Base-by-base conservation (phyloP, 805 yeast genomes). In the Candida golubevii region DNA sequence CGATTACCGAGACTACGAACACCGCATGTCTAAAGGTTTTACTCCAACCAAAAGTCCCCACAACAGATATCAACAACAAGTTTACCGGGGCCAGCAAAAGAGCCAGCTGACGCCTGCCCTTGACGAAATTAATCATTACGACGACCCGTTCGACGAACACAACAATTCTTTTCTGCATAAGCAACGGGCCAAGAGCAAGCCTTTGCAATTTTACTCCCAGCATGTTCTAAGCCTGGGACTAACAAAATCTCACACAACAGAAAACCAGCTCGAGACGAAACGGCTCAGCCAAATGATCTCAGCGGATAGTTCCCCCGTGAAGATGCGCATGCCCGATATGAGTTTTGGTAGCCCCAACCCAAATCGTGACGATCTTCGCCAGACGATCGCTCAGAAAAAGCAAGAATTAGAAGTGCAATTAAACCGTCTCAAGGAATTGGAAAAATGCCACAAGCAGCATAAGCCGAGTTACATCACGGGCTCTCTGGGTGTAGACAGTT, bases 381-480 rank as follows among this genome's bases (percentile, higher is more conserved):
- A 46, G 32, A 44, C 44, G 6, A 59, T 70, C 30, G 56, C 63
- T 2, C 52, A 54, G 33, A 68, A 65, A 50, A 61, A 65, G 44
- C 70, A 64, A 35, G 71, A 66, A 51, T 60, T 71, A 38, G 74
- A 71, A 48, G 38, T 62, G 51, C 74, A 69, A 49, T 56, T 71
- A 36, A 60, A 61, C 33, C 65, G 62, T 31, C 56, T 67, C 45
- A 62, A 57, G 37, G 56, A 59, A 27, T 55, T 67, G 51, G 70
- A 67, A 46, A 56, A 46, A 12, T 37, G 44, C 7, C 55, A 51
- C 23, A 29, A 37, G 36, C 48, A 41, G 30, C 46, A 38, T 33
- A 39, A 37, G 14, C 44, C 15, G 6, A 18, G 23, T 18, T 5
- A 18, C 23, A 18, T 18, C 23, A 35, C 38, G 11, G n/a, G n/a